phyloP scores from a whole-genome alignment of 148 eudicot genomes.

The Euryodendron excelsum region DNA sequence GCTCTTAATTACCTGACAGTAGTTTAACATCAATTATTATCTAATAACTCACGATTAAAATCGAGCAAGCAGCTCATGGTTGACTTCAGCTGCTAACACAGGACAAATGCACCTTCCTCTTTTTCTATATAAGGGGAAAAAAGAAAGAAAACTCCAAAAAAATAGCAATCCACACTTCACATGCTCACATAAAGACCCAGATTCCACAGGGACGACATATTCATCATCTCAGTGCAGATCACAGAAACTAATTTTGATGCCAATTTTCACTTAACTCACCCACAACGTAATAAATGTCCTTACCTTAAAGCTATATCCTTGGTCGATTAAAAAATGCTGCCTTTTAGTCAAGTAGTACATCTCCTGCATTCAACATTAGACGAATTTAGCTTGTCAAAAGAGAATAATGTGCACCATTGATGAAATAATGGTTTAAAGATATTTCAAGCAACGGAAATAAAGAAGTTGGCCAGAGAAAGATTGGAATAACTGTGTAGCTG shows the following conservation, averaged over 20 bases:
- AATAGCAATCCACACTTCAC: conserved; percentile 5
- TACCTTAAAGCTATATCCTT: conserved; percentile 99
- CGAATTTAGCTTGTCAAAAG: background rate
- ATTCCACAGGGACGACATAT: background rate
- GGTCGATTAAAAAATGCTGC: conserved; percentile 96
- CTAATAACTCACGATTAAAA: background rate
- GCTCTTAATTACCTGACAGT: conserved; percentile 75
- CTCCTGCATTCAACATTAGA: conserved; percentile 52
- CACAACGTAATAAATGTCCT: background rate
- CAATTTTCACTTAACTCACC: background rate
- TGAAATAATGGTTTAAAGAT: background rate
- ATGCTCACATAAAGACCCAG: background rate
- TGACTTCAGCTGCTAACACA: background rate
- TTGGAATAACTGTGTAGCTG: conserved; percentile 80
- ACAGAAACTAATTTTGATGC: background rate
- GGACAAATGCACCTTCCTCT: background rate
- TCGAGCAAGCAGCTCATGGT: background rate
- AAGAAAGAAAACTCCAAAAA: background rate
- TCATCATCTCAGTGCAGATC: background rate
- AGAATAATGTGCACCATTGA: background rate
- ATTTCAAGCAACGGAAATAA: background rate
- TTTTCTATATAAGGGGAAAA: background rate
- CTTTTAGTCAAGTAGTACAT: conserved; percentile 99
- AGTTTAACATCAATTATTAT: background rate
- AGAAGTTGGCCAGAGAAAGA: background rate